Conservation (phyloP, 805 yeast genomes). For the Schwanniomyces yamadae region DNA sequence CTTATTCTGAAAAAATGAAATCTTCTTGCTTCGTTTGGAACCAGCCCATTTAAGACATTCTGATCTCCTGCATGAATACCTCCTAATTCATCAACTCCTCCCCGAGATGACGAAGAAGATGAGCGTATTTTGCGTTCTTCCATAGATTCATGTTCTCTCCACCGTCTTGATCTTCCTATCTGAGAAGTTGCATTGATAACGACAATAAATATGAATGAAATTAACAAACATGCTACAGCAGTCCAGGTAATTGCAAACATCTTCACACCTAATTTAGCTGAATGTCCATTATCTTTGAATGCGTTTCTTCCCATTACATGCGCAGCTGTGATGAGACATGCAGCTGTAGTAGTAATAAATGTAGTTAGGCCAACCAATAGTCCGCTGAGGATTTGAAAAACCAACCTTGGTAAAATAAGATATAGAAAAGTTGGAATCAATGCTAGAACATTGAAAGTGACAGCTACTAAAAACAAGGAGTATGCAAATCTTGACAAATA, state of each 20-base stretch:
- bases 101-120: background rate
- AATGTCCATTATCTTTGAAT: conserved; percentile 43
- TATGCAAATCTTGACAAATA: conserved; percentile 55
- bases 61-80: no score
- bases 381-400: conserved; percentile 1
- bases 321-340: conserved; percentile 53
- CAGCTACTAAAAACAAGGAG: conserved; percentile 45
- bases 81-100: no score
- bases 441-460: conserved; percentile 57
- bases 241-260: conserved; percentile 68
- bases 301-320: conserved; percentile 52
- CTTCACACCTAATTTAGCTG: conserved; percentile 45
- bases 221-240: conserved; percentile 25
- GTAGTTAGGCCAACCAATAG: conserved; percentile 22
- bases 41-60: no score
- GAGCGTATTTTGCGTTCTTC: background rate
- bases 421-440: conserved; percentile 24
- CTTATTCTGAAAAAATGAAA: background rate
- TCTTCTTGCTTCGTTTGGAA: background rate
- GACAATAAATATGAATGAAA: conserved; percentile 7
- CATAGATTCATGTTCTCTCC: background rate
- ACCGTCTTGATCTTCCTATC: no score
- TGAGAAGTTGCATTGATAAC: background rate
- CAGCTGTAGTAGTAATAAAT: conserved; percentile 45
- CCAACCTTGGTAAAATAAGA: background rate